A percentile compares a stretch with the other conserved stretches of the same genome.
Conservation (phyloP, 1,284 basidiomycete species). For the Pascua sp. region DNA sequence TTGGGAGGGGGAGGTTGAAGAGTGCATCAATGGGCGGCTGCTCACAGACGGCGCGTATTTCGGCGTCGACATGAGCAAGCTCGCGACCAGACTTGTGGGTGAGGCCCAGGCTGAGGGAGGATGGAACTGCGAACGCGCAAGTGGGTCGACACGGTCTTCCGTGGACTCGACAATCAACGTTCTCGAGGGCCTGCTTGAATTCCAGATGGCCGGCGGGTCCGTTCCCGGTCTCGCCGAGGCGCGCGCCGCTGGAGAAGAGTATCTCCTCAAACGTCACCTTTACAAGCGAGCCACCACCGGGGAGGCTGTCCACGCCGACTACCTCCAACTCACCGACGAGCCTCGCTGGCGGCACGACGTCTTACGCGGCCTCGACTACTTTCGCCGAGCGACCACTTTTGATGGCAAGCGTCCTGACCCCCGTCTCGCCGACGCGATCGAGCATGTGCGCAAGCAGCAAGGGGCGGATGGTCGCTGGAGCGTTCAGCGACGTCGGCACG, state of each 20-base stretch:
- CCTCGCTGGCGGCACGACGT: slow-evolving; percentile 1
- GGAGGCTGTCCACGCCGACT: not conserved
- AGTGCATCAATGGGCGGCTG: slow-evolving; percentile 2
- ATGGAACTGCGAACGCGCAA: slow-evolving; percentile 1
- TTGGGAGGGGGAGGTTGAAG: slow-evolving; percentile 1
- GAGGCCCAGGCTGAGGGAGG: not conserved
- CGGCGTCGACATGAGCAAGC: not conserved
- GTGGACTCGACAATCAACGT: not conserved
- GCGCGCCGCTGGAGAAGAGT: not conserved
- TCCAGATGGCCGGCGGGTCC: not conserved
- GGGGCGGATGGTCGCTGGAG: not conserved
- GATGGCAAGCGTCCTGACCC: not conserved
- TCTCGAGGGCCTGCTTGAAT: not conserved
- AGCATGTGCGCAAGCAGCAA: not conserved
- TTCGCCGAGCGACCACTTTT: not conserved
- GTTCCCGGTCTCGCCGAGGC: not conserved
- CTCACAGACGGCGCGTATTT: not conserved
- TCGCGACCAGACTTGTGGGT: not conserved
- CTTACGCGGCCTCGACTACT: not conserved
- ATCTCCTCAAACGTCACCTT: not conserved
- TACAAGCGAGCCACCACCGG: not conserved
- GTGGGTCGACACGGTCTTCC: not conserved
- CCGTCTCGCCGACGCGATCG: not conserved
- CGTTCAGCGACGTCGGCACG: not conserved
- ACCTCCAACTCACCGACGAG: slow-evolving; percentile 1